Conservation (phyloP, 768 basidiomycete species). For the Lentinus tigrinus region DNA sequence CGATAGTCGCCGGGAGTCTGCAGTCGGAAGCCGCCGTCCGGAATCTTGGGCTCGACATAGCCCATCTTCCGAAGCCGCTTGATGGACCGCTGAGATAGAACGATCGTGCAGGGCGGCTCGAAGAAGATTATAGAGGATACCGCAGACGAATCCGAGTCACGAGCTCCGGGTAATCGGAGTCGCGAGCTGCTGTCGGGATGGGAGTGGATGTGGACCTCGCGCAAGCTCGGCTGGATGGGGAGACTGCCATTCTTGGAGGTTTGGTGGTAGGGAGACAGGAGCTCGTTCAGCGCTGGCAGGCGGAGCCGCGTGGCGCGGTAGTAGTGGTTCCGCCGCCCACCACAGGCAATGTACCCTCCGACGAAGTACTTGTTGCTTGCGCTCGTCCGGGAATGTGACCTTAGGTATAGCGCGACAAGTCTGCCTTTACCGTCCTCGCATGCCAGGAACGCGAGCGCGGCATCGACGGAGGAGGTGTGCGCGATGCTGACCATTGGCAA, state of each 20-base stretch:
- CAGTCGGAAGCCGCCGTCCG: conserved; percentile 4
- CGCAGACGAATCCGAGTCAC: background rate
- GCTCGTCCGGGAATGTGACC: background rate
- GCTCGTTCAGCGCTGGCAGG: background rate
- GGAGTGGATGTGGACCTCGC: background rate
- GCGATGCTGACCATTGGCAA: conserved; percentile 5
- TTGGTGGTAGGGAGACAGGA: background rate
- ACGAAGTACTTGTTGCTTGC: background rate
- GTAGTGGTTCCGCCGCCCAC: conserved; percentile 3
- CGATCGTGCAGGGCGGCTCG: conserved; percentile 12
- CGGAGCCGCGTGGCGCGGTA: conserved; percentile 6
- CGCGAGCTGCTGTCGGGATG: background rate
- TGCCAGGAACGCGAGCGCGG: conserved; percentile 3
- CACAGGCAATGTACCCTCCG: conserved; percentile 11
- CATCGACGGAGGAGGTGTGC: background rate
- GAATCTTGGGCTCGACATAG: background rate
- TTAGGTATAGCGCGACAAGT: conserved; percentile 7
- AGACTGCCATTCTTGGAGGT: background rate
- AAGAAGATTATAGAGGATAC: conserved; percentile 11
- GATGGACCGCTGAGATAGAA: background rate
- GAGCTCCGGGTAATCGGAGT: background rate
- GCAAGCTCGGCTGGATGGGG: background rate
- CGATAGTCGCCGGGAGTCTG: background rate
- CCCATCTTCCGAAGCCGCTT: conserved; percentile 1
- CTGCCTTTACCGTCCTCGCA: conserved; percentile 4